A percentile compares a stretch with the other conserved stretches of the same genome.
Conservation (phyloP, 1,139 yeast species). For the Taphrina flavorubra region DNA sequence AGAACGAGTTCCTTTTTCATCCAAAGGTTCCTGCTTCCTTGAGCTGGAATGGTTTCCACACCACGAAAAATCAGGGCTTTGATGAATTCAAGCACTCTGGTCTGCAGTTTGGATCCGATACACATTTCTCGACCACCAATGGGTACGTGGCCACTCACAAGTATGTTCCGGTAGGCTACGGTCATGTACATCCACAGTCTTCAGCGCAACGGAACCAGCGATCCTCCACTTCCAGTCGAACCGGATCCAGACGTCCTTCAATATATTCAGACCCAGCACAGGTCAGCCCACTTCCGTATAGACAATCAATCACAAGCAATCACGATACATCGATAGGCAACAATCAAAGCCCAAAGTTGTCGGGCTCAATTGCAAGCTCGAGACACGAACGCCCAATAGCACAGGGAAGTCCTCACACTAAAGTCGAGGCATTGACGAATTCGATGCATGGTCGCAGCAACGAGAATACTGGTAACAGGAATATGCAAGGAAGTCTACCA, state of each 20-base stretch:
- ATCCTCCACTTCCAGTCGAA: constrained; percentile 26
- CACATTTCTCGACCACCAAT: constrained; percentile 43
- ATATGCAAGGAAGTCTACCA: not conserved
- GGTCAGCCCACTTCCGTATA: constrained; percentile 5
- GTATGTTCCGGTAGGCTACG: constrained; percentile 34
- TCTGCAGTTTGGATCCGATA: constrained; percentile 46
- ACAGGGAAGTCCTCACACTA: not conserved
- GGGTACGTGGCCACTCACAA: constrained; percentile 44
- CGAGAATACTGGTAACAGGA: not conserved
- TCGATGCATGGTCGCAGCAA: not conserved
- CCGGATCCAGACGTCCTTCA: constrained; percentile 24
- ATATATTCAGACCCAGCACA: constrained; percentile 2
- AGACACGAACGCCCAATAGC: not conserved
- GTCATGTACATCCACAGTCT: constrained; percentile 34
- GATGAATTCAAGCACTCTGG: constrained; percentile 45
- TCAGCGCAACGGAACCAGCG: constrained; percentile 43
- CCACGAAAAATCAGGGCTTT: constrained; percentile 43
- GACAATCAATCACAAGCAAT: not conserved
- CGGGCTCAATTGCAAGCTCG: not conserved
- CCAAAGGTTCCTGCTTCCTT: constrained; percentile 50
- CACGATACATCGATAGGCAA: not conserved
- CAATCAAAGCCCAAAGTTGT: not conserved
- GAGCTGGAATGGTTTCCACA: constrained; percentile 50
- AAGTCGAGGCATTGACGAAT: not conserved
- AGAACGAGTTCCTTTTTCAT: constrained; percentile 52